Conservation (phyloP, 768 basidiomycete species). For the Fomitopsis pulvina region DNA sequence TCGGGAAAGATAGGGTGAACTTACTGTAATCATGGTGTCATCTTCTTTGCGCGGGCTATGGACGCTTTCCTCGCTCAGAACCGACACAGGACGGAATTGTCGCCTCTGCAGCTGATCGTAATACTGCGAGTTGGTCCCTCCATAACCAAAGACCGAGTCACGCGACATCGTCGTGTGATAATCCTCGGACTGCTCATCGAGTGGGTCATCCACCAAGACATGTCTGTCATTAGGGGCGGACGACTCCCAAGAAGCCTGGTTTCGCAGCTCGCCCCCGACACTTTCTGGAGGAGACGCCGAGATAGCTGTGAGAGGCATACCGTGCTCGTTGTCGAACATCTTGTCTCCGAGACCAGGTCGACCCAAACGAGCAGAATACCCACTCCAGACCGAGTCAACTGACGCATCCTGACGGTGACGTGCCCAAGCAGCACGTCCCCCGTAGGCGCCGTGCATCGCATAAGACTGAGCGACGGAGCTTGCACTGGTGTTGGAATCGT, state of each 20-base stretch:
- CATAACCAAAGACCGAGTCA: constrained; percentile 58
- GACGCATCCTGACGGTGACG: constrained; percentile 52
- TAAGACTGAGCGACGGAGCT: constrained; percentile 55
- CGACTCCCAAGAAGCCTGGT: constrained; percentile 53
- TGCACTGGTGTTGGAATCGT: constrained; percentile 52
- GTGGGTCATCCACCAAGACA: constrained; percentile 23
- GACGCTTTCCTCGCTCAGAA: constrained; percentile 41
- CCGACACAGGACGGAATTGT: constrained; percentile 60
- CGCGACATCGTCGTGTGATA: constrained; percentile 43
- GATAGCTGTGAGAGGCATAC: constrained; percentile 53
- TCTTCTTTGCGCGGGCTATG: constrained; percentile 58
- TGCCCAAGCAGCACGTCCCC: constrained; percentile 54
- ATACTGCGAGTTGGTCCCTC: constrained; percentile 28
- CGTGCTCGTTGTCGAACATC: constrained; percentile 68
- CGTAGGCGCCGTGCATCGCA: constrained; percentile 44
- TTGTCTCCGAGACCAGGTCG: constrained; percentile 80
- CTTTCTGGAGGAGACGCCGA: constrained; percentile 58
- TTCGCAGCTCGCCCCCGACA: constrained; percentile 22
- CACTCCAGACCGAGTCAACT: constrained; percentile 60
- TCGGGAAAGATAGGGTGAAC: constrained; percentile 14
- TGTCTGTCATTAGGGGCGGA: constrained; percentile 49
- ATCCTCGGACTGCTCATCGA: constrained; percentile 47
- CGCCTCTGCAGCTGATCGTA: constrained; percentile 35
- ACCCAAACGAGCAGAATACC: constrained; percentile 53
- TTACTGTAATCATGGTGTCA: constrained; percentile 77